Evolutionary conservation across 768 basidiomycete genomes (phyloP).

Genomic region (Russula griseocarnosa): DNA sequence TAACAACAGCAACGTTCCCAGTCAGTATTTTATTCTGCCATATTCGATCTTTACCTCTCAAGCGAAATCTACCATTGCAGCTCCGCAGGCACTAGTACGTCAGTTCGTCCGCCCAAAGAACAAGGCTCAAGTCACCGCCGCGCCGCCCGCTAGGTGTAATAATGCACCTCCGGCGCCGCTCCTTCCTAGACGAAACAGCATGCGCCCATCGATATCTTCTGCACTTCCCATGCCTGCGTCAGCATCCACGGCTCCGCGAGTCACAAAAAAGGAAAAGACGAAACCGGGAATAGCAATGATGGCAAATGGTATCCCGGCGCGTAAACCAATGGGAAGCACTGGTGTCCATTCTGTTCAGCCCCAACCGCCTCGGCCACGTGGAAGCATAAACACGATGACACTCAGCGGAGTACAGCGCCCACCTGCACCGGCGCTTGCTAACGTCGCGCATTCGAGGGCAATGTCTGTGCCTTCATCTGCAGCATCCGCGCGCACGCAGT

Average conservation of each 20-base stretch:
- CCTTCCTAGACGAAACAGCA: not conserved
- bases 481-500: not conserved
- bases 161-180: not conserved
- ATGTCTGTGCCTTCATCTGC: not conserved
- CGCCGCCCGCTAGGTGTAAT: not conserved
- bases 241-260: not conserved
- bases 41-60: not conserved
- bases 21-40: slow-evolving; percentile 1
- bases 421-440: not conserved
- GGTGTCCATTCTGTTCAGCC: not conserved
- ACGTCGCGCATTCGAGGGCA: not conserved
- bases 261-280: slow-evolving; percentile 8
- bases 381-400: not conserved
- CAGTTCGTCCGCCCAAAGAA: slow-evolving; percentile 10
- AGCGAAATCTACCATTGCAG: not conserved
- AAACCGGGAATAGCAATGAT: not conserved
- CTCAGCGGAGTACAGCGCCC: slow-evolving; percentile 22
- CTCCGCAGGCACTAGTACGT: slow-evolving; percentile 4
- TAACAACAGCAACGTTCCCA: not conserved
- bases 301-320: not conserved
- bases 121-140: not conserved
- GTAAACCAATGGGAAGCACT: not conserved
- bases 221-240: slow-evolving; percentile 7
- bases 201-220: slow-evolving; percentile 13
- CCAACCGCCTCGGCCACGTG: not conserved